phyloP scores from a whole-genome alignment of 2,329 filamentous ascomycete species.

The Pochonia chlamydosporia region DNA sequence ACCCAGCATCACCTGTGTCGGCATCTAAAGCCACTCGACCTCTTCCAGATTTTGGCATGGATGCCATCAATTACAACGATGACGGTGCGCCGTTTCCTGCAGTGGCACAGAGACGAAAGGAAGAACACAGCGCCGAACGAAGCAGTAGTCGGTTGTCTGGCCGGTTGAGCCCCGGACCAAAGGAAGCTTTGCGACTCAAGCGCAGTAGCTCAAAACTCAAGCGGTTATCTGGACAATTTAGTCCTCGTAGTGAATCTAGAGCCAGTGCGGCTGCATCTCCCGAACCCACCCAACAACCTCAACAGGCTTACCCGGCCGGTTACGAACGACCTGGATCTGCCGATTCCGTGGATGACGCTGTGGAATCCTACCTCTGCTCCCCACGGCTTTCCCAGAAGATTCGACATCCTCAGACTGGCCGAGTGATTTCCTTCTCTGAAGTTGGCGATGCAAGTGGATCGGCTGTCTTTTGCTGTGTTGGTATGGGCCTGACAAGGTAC shows the following conservation, averaged over 20 bases:
- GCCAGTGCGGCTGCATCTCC: constrained; percentile 15
- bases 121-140: constrained; percentile 42
- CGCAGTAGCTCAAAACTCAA: constrained; percentile 54
- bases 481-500: constrained; percentile 94
- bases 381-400: constrained; percentile 85
- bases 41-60: constrained; percentile 19
- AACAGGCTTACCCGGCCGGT: constrained; percentile 33
- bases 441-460: constrained; percentile 89
- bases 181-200: constrained; percentile 40
- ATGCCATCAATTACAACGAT: constrained; percentile 36
- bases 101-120: constrained; percentile 55
- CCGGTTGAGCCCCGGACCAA: constrained; percentile 41
- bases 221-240: constrained; percentile 46
- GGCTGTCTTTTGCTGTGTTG: constrained; percentile 92
- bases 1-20: constrained; percentile 12
- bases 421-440: constrained; percentile 91
- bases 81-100: constrained; percentile 67
- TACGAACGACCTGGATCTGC: constrained; percentile 72
- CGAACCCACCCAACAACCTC: constrained; percentile 20
- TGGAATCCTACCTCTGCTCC: constrained; percentile 77
- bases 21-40: constrained; percentile 12
- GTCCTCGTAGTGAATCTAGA: constrained; percentile 33
- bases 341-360: constrained; percentile 84
- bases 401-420: constrained; percentile 75
- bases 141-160: constrained; percentile 39